A percentile compares a stretch with the other conserved stretches of the same genome.
phyloP scores from a whole-genome alignment of 495 filamentous ascomycete genomes.

The Neurospora discreta region DNA sequence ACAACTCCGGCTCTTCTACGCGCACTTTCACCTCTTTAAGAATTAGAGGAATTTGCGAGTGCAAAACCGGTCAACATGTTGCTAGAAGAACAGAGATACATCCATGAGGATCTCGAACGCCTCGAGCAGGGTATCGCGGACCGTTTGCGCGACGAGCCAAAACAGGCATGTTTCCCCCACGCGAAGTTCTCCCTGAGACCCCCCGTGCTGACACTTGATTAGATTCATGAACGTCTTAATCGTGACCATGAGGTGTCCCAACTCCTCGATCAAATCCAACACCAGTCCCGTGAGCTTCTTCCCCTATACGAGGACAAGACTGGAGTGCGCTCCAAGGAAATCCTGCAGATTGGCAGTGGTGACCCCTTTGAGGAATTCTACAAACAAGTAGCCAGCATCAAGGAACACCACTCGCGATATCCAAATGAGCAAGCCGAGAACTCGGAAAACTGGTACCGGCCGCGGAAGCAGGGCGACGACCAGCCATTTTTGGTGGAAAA shows the following conservation, averaged over 20 bases:
- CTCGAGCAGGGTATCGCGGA: slow-evolving; percentile 90
- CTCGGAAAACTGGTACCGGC: slow-evolving; percentile 82
- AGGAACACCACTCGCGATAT: slow-evolving; percentile 78
- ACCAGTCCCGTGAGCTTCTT: slow-evolving; percentile 69
- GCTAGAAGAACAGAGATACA: slow-evolving; percentile 81
- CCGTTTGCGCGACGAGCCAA: slow-evolving; percentile 75
- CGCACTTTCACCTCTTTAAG: background rate
- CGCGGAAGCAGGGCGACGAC: slow-evolving; percentile 41
- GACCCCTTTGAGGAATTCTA: slow-evolving; percentile 92
- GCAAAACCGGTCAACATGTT: slow-evolving; percentile 45
- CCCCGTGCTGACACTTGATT: slow-evolving; percentile 17
- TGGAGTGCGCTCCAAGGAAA: slow-evolving; percentile 59
- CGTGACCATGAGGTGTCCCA: slow-evolving; percentile 87
- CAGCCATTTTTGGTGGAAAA: slow-evolving; percentile 70
- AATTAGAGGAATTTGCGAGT: background rate
- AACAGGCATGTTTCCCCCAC: slow-evolving; percentile 52
- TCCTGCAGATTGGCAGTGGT: slow-evolving; percentile 72
- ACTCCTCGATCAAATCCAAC: slow-evolving; percentile 74
- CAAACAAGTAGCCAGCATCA: slow-evolving; percentile 68
- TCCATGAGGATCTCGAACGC: slow-evolving; percentile 92
- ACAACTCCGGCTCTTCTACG: background rate
- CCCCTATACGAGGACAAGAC: slow-evolving; percentile 78
- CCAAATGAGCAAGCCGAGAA: slow-evolving; percentile 94
- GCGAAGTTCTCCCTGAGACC: background rate
- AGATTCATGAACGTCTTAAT: slow-evolving; percentile 77